A percentile compares a stretch with the other conserved stretches of the same genome.
Evolutionary conservation across 331 rosid genomes (phyloP).

Genomic region (Acacia concinna): DNA sequence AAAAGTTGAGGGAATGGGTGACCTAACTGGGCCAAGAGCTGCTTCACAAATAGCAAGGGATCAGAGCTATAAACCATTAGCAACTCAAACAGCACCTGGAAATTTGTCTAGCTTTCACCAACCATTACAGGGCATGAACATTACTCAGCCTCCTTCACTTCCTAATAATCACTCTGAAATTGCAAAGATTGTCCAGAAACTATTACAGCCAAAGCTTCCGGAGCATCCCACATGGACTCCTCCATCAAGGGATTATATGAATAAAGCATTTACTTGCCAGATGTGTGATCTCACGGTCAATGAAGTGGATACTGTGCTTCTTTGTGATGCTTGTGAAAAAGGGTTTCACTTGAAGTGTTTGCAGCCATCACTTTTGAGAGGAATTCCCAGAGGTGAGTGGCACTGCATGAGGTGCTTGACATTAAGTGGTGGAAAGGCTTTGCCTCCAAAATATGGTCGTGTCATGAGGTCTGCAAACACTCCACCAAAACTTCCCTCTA

Average conservation of each 20-base stretch:
- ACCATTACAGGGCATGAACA: conserved; percentile 46
- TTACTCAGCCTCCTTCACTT: conserved; percentile 49
- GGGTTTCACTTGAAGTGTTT: conserved; percentile 65
- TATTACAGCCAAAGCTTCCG: conserved; percentile 66
- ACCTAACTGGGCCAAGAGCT: conserved; percentile 30
- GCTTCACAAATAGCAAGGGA: conserved; percentile 45
- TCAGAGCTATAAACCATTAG: conserved; percentile 50
- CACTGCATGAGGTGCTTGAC: conserved; percentile 70
- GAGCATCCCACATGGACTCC: conserved; percentile 77
- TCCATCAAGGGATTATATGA: conserved; percentile 84
- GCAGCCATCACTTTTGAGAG: conserved; percentile 55
- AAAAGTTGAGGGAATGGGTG: conserved; percentile 49
- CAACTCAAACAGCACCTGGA: conserved; percentile 52
- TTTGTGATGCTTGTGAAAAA: conserved; percentile 77
- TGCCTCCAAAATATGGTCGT: conserved; percentile 82
- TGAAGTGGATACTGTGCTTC: conserved; percentile 66
- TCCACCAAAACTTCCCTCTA: conserved; percentile 46
- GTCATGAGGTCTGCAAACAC: conserved; percentile 67
- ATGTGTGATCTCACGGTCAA: conserved; percentile 52
- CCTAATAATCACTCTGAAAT: conserved; percentile 56
- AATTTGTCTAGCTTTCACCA: conserved; percentile 43
- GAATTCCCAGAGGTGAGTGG: conserved; percentile 80
- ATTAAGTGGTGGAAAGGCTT: conserved; percentile 66
- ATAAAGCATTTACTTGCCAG: conserved; percentile 66
- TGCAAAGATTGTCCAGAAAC: conserved; percentile 57